A percentile compares a stretch with the other conserved stretches of the same genome.
Conservation (phyloP, 805 yeast species). For the Nakazawaea peltata region DNA sequence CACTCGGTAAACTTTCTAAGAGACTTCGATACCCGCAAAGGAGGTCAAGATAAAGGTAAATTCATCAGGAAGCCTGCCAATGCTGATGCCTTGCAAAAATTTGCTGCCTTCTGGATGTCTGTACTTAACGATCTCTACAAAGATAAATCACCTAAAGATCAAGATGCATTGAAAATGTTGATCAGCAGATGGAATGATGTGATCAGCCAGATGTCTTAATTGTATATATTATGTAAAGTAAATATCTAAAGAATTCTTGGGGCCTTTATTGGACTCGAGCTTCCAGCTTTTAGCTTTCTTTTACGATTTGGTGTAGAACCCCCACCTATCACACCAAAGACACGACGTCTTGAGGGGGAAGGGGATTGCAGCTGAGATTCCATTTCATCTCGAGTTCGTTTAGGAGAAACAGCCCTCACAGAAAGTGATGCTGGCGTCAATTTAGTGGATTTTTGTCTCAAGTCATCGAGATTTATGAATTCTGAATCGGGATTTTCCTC, state of each 20-base stretch:
- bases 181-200: slow-evolving; percentile 26
- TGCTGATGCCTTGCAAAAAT: slow-evolving; percentile 24
- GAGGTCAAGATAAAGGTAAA: slow-evolving; percentile 19
- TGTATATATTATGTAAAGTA: not conserved
- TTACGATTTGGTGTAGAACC: slow-evolving; percentile 1
- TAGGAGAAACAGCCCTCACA: too few species aligned
- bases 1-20: slow-evolving; percentile 8
- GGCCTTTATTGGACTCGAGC: slow-evolving; percentile 7
- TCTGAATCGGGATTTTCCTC: not conserved
- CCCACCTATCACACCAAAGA: slow-evolving; percentile 5
- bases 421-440: too few species aligned
- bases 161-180: slow-evolving; percentile 21
- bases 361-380: not conserved
- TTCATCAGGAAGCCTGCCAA: slow-evolving; percentile 20
- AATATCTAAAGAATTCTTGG: slow-evolving; percentile 1
- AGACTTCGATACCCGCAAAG: slow-evolving; percentile 10
- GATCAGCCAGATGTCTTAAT: not conserved
- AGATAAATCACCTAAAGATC: slow-evolving; percentile 24
- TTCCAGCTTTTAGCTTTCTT: slow-evolving; percentile 7
- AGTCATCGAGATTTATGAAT: not conserved
- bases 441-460: too few species aligned
- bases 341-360: not conserved
- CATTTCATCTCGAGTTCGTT: too few species aligned
- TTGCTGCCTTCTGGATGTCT: slow-evolving; percentile 45
- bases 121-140: slow-evolving; percentile 35